Base-by-base conservation (phyloP, 2,329 filamentous ascomycete species). In the Metarhizium guizhouense region DNA sequence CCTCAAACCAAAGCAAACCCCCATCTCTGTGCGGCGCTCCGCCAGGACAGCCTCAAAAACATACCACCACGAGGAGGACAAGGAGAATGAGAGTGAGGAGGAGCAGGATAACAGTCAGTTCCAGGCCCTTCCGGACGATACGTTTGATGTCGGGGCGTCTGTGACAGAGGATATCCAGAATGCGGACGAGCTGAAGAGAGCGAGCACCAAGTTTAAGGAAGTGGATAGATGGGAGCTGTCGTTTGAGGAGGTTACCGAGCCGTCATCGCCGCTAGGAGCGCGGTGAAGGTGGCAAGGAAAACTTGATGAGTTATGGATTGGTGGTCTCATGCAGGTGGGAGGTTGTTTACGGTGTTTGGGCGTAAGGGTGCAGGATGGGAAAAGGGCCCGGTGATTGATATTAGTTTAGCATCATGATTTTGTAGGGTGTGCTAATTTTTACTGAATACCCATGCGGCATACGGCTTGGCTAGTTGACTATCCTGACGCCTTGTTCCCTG, bases 201-300 rank as follows among this genome's bases (percentile, higher is more conserved):
- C 82, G 45, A 75, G 75, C 10, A 77, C 74, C 65, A 87, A 87
- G 69, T 88, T 88, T 63, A 76, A 80, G 66, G 84, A 87, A 69
- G 85, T 88, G 45, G 85, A 88, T 66, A 74, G 78, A 69, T 88
- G 84, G 83, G 76, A 85, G 69, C 70, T 88, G 58, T 82, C 83
- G 52, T 88, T 81, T 68, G 85, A 88, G 71, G 82, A 84, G 61
- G 76, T 83, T 51, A 77, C 76, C 25, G 76, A 80, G 67, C 76
- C 75, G 58, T 79, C 77, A 56, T 83, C 81, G 20, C 80, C 80
- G 1, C 68, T 70, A 42, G 74, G 76, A 60, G 79, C 75, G 47
- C 73, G 80, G 56, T 83, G 57, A 66, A 52, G 34, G 57, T 45
- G 29, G 29, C 13, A 47, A n/a, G 32, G 8, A 32, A 29, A 16